Evolutionary conservation across 441 rosid genomes (phyloP).

Genomic region (Macaranga tanarius): DNA sequence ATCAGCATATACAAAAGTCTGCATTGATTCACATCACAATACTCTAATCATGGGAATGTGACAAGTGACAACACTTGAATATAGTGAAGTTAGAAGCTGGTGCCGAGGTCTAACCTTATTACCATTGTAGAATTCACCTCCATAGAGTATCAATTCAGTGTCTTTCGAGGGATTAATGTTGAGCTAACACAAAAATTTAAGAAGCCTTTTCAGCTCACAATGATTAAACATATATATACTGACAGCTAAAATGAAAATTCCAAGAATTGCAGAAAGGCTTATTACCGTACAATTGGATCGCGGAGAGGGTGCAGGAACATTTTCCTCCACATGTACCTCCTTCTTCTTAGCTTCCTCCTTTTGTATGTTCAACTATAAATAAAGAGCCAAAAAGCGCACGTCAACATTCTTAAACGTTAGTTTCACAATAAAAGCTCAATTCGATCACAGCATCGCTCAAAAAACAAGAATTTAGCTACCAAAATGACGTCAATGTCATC

Average conservation of each 20-base stretch:
- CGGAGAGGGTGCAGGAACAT: slow-evolving; percentile 82
- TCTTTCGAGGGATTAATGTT: slow-evolving; percentile 81
- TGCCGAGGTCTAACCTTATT: slow-evolving; percentile 55
- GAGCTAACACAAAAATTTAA: slow-evolving; percentile 42
- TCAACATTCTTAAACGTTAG: neutral
- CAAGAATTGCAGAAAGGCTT: slow-evolving; percentile 9
- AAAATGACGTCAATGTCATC: slow-evolving; percentile 95
- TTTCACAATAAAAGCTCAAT: too few relatives aligned
- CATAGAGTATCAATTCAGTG: slow-evolving; percentile 80
- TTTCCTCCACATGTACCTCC: slow-evolving; percentile 87
- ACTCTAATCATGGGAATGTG: neutral
- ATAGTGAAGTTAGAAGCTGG: neutral
- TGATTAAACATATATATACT: neutral
- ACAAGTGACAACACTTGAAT: neutral
- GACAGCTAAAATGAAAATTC: neutral
- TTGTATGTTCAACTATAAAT: slow-evolving; percentile 66
- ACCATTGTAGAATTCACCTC: slow-evolving; percentile 94
- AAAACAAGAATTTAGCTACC: slow-evolving; percentile 32
- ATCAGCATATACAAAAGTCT: slow-evolving; percentile 93
- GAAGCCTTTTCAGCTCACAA: neutral
- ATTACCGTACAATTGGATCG: slow-evolving; percentile 87
- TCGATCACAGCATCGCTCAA: too few relatives aligned
- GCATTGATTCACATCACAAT: slow-evolving; percentile 28
- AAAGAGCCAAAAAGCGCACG: neutral
- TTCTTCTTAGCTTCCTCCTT: slow-evolving; percentile 96